phyloP scores from a whole-genome alignment of 805 yeast genomes.

The Ogataea corticis region DNA sequence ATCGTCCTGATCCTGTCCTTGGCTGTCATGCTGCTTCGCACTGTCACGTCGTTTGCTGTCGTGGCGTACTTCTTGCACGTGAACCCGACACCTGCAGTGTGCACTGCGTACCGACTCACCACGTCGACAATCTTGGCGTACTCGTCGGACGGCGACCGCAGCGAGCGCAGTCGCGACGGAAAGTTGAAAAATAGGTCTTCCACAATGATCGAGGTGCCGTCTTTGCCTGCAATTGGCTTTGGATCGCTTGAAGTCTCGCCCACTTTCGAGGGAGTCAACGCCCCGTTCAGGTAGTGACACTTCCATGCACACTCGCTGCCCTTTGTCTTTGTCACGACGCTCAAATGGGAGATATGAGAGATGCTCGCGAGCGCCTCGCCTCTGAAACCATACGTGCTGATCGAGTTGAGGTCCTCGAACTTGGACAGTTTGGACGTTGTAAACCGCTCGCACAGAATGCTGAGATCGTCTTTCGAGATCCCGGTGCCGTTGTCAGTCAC shows the following conservation, averaged over 20 bases:
- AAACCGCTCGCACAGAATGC: conserved; percentile 83
- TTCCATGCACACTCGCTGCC: conserved; percentile 69
- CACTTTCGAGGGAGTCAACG: conserved; percentile 45
- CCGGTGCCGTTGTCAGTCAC: conserved; percentile 91
- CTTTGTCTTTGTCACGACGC: conserved; percentile 72
- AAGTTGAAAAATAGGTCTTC: conserved; percentile 90
- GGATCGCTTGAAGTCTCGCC: conserved; percentile 45
- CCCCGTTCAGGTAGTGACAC: conserved; percentile 68
- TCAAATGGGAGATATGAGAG: conserved; percentile 81
- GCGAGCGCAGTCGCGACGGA: conserved; percentile 71
- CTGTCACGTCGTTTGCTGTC: conserved; percentile 60
- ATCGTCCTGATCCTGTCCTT: conserved; percentile 73
- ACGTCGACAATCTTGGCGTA: conserved; percentile 77
- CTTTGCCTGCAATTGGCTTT: conserved; percentile 78
- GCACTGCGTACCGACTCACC: conserved; percentile 79
- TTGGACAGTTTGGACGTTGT: conserved; percentile 81
- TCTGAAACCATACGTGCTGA: conserved; percentile 88
- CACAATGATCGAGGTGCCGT: conserved; percentile 81
- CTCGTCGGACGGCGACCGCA: conserved; percentile 71
- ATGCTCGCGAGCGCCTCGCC: conserved; percentile 97
- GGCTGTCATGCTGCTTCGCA: conserved; percentile 49
- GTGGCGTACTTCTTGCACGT: conserved; percentile 82
- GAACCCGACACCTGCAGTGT: conserved; percentile 67
- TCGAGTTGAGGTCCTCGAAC: conserved; percentile 72
- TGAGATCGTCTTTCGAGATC: conserved; percentile 68